phyloP scores from a whole-genome alignment of 2,329 filamentous ascomycete genomes.

The Exophiala mesophila region DNA sequence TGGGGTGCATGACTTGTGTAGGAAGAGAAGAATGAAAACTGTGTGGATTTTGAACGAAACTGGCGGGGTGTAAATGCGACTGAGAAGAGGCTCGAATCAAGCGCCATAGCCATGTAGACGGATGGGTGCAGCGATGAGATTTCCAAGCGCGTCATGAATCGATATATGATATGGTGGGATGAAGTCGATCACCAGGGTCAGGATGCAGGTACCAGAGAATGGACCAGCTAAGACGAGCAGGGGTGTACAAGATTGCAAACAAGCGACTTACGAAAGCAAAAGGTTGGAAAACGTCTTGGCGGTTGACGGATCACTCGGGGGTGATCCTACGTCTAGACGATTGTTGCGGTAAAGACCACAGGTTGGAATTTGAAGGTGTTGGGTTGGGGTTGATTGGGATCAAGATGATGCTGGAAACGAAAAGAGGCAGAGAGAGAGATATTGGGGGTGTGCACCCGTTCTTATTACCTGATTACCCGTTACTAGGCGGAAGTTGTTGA shows the following conservation, averaged over 20 bases:
- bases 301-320: conserved; percentile 40
- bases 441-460: not conserved
- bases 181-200: conserved; percentile 10
- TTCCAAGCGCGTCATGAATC: conserved; percentile 2
- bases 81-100: not conserved
- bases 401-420: conserved; percentile 4
- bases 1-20: not conserved
- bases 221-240: conserved; percentile 4
- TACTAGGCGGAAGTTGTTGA: not conserved
- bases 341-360: conserved; percentile 11
- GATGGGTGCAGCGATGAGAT: conserved; percentile 12
- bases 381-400: not conserved
- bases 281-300: conserved; percentile 99
- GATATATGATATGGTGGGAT: conserved; percentile 2
- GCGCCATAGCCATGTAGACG: conserved; percentile 10
- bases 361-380: conserved; percentile 9
- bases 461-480: not conserved
- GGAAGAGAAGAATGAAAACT: conserved; percentile 3
- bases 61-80: not conserved
- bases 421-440: conserved; percentile 4
- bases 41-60: conserved; percentile 6
- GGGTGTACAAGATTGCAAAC: conserved; percentile 9
- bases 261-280: conserved; percentile 76
- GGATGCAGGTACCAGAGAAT: conserved; percentile 21
- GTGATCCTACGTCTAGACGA: conserved; percentile 21